phyloP scores from a whole-genome alignment of 176 grass and related monocot genomes.

The Triticum urartu region DNA sequence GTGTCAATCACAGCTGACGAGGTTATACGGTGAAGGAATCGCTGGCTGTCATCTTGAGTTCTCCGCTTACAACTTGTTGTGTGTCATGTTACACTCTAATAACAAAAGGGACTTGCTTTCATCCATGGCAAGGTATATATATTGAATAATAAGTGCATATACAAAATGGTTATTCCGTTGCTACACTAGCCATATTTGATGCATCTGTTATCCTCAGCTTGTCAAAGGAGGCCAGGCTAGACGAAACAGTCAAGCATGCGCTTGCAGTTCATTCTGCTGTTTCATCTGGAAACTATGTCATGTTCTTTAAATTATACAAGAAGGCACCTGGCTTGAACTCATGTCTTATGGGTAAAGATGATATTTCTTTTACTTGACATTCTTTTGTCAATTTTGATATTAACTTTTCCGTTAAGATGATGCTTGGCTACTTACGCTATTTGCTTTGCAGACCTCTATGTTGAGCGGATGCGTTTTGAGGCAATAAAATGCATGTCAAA shows the following conservation, averaged over 20 bases:
- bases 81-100: slow-evolving; percentile 70
- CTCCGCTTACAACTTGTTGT: slow-evolving; percentile 84
- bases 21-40: slow-evolving; percentile 75
- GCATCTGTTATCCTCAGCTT: slow-evolving; percentile 56
- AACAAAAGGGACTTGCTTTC: slow-evolving; percentile 83
- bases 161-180: slow-evolving; percentile 24
- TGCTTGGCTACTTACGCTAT: slow-evolving; percentile 13
- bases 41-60: slow-evolving; percentile 78
- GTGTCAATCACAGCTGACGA: slow-evolving; percentile 91
- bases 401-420: slow-evolving; percentile 9
- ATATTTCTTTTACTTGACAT: background rate
- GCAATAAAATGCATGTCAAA: slow-evolving; percentile 85
- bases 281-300: slow-evolving; percentile 80
- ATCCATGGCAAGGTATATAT: slow-evolving; percentile 77
- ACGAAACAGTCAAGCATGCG: slow-evolving; percentile 80
- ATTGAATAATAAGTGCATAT: slow-evolving; percentile 8
- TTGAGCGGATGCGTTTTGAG: slow-evolving; percentile 82
- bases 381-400: background rate
- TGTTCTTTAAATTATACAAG: slow-evolving; percentile 92
- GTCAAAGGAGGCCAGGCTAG: slow-evolving; percentile 62
- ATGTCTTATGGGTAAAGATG: slow-evolving; percentile 78
- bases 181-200: slow-evolving; percentile 20
- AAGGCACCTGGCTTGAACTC: slow-evolving; percentile 72
- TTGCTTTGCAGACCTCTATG: slow-evolving; percentile 65
- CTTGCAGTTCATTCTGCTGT: slow-evolving; percentile 80